Percentiles rank a stretch among this genome's conserved stretches.
Evolutionary conservation across 2,329 filamentous ascomycete species (phyloP).

Genomic region (Diplodia intermedia): DNA sequence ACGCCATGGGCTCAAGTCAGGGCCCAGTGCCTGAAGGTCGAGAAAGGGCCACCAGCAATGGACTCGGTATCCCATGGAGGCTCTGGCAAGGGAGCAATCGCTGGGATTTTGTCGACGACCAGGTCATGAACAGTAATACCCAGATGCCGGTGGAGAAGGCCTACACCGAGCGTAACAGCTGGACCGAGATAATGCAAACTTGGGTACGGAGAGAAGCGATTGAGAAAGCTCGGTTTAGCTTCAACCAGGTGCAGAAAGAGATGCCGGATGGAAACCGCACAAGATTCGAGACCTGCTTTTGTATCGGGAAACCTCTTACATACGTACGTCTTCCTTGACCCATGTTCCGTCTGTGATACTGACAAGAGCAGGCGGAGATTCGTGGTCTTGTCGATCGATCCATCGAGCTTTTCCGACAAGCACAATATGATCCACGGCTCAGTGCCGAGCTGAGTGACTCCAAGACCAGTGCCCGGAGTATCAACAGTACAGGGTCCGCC

Average conservation of each 20-base stretch:
- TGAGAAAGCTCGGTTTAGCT: conserved; percentile 43
- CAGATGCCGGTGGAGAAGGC: conserved; percentile 40
- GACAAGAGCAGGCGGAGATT: conserved; percentile 39
- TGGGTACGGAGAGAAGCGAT: conserved; percentile 50
- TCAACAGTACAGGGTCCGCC: conserved; percentile 9
- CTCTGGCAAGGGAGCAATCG: conserved; percentile 43
- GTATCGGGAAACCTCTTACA: conserved; percentile 44
- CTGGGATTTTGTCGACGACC: conserved; percentile 47
- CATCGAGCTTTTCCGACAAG: conserved; percentile 46
- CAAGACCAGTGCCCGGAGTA: conserved; percentile 1
- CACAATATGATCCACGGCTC: conserved; percentile 33
- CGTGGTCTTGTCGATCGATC: conserved; percentile 49
- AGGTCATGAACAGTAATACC: conserved; percentile 42
- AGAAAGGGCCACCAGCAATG: conserved; percentile 44
- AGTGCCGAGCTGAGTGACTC: conserved; percentile 20
- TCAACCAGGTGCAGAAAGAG: conserved; percentile 46
- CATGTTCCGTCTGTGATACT: not conserved
- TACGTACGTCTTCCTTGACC: conserved; percentile 37
- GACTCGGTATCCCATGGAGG: conserved; percentile 48
- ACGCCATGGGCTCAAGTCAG: conserved; percentile 37
- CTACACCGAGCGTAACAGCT: conserved; percentile 42
- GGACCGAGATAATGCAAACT: conserved; percentile 47
- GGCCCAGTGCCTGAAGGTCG: conserved; percentile 3
- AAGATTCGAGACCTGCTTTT: conserved; percentile 45
- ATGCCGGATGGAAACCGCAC: conserved; percentile 42